Evolutionary conservation across 2,329 filamentous ascomycete genomes (phyloP).

Genomic region (Incumbomyces delicatus): DNA sequence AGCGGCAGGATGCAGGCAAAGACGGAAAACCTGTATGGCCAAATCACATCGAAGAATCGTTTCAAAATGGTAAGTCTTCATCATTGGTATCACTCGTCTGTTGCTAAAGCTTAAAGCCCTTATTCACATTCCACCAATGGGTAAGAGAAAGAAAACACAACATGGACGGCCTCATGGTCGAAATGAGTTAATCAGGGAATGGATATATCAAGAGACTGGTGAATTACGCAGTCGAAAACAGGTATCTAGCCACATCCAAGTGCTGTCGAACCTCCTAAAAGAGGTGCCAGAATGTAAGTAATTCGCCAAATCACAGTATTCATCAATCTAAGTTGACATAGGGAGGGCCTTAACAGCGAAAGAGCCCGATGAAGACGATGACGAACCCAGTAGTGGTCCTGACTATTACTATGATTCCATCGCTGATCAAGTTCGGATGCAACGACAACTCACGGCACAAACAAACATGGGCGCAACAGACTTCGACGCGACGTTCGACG

Average conservation of each 20-base stretch:
- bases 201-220: conserved; percentile 47
- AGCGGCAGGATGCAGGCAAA: conserved; percentile 34
- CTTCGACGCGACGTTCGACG: background rate
- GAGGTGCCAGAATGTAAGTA: conserved; percentile 43
- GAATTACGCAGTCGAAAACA: conserved; percentile 47
- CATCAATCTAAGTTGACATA: background rate
- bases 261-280: conserved; percentile 47
- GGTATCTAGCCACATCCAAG: conserved; percentile 56
- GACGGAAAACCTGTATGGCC: conserved; percentile 38
- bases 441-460: conserved; percentile 1
- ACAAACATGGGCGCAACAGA: background rate
- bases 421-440: conserved; percentile 5
- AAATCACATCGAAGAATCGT: conserved; percentile 37
- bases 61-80: conserved; percentile 33
- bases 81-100: background rate
- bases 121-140: conserved; percentile 48
- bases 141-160: conserved; percentile 43
- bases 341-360: conserved; percentile 7
- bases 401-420: conserved; percentile 6
- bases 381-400: background rate
- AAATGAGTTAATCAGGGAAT: conserved; percentile 53
- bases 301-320: background rate
- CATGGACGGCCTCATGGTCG: conserved; percentile 47
- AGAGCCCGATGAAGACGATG: background rate
- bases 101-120: conserved; percentile 32